A percentile compares a stretch with the other conserved stretches of the same genome.
Conservation (phyloP, 108 stramenopile species). For the Nitzschia palea region DNA sequence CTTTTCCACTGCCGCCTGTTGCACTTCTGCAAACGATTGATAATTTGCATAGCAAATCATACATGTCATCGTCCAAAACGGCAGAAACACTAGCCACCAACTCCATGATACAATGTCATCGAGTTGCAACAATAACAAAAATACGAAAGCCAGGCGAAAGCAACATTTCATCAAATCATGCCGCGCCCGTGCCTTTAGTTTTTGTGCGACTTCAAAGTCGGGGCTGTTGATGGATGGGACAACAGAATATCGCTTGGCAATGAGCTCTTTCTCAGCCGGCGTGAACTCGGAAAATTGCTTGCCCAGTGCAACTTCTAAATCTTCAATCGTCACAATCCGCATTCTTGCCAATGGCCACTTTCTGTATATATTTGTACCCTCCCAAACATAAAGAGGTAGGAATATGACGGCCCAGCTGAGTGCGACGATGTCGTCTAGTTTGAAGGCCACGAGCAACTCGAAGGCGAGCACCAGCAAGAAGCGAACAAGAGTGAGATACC, state of each 20-base stretch:
- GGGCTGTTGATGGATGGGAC: slow-evolving; percentile 60
- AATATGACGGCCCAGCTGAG: slow-evolving; percentile 69
- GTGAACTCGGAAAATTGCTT: slow-evolving; percentile 76
- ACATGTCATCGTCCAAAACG: slow-evolving; percentile 62
- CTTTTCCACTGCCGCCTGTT: slow-evolving; percentile 53
- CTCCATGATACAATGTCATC: slow-evolving; percentile 61
- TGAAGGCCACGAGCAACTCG: slow-evolving; percentile 64
- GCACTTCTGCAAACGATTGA: slow-evolving; percentile 59
- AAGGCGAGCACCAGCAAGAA: slow-evolving; percentile 65
- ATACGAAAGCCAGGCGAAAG: slow-evolving; percentile 58
- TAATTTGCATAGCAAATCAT: slow-evolving; percentile 63
- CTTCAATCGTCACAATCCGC: slow-evolving; percentile 74
- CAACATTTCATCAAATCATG: slow-evolving; percentile 62
- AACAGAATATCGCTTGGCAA: slow-evolving; percentile 68
- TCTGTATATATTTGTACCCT: slow-evolving; percentile 61
- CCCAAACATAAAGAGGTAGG: slow-evolving; percentile 72
- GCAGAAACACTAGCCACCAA: slow-evolving; percentile 88
- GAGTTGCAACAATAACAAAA: slow-evolving; percentile 66
- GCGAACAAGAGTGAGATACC: slow-evolving; percentile 54
- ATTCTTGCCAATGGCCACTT: slow-evolving; percentile 63
- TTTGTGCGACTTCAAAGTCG: slow-evolving; percentile 64
- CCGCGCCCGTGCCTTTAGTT: slow-evolving; percentile 55
- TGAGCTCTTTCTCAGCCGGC: slow-evolving; percentile 62
- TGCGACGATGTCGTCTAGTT: slow-evolving; percentile 52
- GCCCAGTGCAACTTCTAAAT: slow-evolving; percentile 73